Base-by-base conservation (phyloP, 352 stramenopile species). In the Phytophthora pseudosyringae region DNA sequence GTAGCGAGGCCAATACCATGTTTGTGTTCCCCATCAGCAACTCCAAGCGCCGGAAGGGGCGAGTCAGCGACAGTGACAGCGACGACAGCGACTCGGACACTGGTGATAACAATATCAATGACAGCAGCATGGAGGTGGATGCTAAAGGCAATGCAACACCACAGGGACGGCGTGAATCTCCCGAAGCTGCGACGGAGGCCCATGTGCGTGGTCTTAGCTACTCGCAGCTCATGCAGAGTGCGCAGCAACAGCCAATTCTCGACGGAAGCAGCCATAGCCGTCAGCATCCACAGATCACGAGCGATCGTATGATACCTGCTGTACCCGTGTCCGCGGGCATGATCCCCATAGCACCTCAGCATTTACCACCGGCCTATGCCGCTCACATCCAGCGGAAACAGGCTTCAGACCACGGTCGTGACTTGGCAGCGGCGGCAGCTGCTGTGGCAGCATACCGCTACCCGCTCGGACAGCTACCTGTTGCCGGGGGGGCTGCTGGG, bases 1-100 rank as follows among this genome's bases (percentile, higher is more conserved):
- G 59, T 1, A 76, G 65, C 28, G 81, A 92, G 50, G 68, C 69
- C 50, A 87, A 87, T 63, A 86, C 73, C 11, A 93, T 91, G 82
- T 91, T 93, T 36, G 78, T 91, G 39, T 94, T 94, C 45, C 86
- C 86, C 0, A 94, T 94, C 35, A 80, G 64, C 48, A 78, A 81
- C 28, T 75, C 78, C n/a, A 79, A 78, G 39, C 80, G 78, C 43
- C 73, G 69, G 39, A 77, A 73, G 18, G 65, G 55, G 7, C 65
- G 46, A 28, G 66, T 21, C 12, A 71, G 67, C 36, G 74, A 81
- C 33, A 77, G 78, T 58, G 75, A 81, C 32, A 76, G 61, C 50
- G 69, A 78, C 5, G 76, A 83, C 31, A 77, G 72, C 12, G 65
- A 75, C 28, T 83, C 71, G 13, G 67, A 81, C 18, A 63, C 41